Evolutionary conservation across 2,329 filamentous ascomycete species (phyloP), one percentile per base, ranked within the genome.

Genomic region (Alternaria triticina): DNA sequence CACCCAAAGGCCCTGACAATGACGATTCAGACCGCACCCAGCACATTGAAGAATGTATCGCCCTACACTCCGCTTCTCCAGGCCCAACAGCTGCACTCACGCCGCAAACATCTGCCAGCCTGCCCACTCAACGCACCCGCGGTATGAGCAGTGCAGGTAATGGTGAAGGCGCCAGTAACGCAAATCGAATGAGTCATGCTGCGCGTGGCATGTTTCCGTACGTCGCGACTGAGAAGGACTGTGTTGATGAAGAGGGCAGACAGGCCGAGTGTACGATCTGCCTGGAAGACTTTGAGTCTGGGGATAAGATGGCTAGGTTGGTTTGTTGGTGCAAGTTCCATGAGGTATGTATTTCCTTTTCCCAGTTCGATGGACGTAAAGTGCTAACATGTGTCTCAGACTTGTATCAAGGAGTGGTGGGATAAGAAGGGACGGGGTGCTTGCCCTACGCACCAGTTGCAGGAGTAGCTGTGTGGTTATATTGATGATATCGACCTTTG

Each of bases 251-350:
- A 57, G 84, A 86, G 17, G 82, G 82, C 2, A 77, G 79, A 46
- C 69, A 80, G 55, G 84, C 85, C 45, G 88, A 90, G 71, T 90
- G 88, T 66, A 84, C 87, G 9, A 90, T 90, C 55, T 90, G 88
- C 73, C 86, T 90, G 72, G 87, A 89, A 66, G 88, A 90, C 59
- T 90, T 89, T 72, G 84, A 87, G 68, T 83, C 84, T 11, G 88
- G 88, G 1, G 85, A 87, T 70, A 81, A 84, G 68, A 81, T 90
- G 80, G 87, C 86, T 10, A 81, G 88, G 63, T 77, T 90, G 71
- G 87, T 89, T 69, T 90, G 88, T 72, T 80, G 88, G 66, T 90
- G 88, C 79, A 88, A 88, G 69, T 90, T 90, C 66, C 88, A 90
- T 74, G 83, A 86, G 76, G 77, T 82, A 72, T 65, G 69, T 71